phyloP scores from a whole-genome alignment of 1,284 basidiomycete species.

The Pascua sp. region DNA sequence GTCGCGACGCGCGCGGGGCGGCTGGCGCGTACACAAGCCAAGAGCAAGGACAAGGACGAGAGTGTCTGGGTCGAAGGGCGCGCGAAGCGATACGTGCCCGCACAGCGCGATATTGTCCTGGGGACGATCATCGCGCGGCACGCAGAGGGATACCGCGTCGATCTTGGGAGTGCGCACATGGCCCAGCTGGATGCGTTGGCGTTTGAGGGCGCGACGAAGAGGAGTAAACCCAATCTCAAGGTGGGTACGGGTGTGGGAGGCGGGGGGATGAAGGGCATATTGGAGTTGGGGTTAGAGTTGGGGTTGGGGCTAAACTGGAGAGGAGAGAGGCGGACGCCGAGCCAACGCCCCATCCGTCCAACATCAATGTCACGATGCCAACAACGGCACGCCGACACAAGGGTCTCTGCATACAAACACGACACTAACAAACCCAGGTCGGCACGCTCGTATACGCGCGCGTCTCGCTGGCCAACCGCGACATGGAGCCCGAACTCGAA shows the following conservation, averaged over 20 bases:
- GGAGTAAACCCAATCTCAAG: constrained; percentile 54
- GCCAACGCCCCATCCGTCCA: too few relatives aligned
- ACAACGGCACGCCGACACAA: too few relatives aligned
- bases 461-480: constrained; percentile 51
- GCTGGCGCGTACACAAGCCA: constrained; percentile 26
- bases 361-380: too few relatives aligned
- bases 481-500: constrained; percentile 55
- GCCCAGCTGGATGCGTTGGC: constrained; percentile 53
- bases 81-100: constrained; percentile 51
- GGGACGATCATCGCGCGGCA: constrained; percentile 53
- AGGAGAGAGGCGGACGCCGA: too few relatives aligned
- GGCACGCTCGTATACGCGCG: constrained; percentile 54
- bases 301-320: not conserved
- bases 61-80: constrained; percentile 44
- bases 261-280: not conserved
- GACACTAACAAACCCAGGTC: constrained; percentile 36
- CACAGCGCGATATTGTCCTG: constrained; percentile 51
- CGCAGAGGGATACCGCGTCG: constrained; percentile 54
- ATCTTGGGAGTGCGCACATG: constrained; percentile 52
- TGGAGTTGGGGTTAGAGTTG: not conserved
- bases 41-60: constrained; percentile 30
- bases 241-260: constrained; percentile 27
- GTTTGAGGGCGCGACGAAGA: constrained; percentile 55
- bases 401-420: too few relatives aligned
- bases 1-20: constrained; percentile 42